phyloP scores from a whole-genome alignment of 768 basidiomycete genomes.

The Ramaria sp. region DNA sequence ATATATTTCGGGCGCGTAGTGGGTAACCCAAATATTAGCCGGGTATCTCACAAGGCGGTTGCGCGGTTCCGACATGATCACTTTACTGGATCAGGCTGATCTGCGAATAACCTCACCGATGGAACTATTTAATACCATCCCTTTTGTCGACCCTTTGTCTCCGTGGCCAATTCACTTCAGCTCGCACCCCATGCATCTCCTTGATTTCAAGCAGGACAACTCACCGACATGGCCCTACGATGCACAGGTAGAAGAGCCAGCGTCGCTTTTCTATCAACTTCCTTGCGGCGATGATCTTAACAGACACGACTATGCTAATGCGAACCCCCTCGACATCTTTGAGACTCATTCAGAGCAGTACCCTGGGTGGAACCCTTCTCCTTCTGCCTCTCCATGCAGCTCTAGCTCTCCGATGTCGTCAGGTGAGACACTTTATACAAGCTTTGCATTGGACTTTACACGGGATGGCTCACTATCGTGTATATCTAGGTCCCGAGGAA shows the following conservation, averaged over 20 bases:
- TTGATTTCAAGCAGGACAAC: too few species aligned
- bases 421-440: neutral
- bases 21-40: too few species aligned
- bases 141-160: too few species aligned
- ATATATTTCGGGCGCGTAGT: too few species aligned
- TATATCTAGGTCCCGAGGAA: too few species aligned
- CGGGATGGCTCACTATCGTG: too few species aligned
- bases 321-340: neutral
- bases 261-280: neutral
- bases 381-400: neutral
- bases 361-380: neutral
- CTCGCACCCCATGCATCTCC: too few species aligned
- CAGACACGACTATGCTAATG: neutral
- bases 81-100: neutral
- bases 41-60: too few species aligned
- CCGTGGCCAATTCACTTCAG: too few species aligned
- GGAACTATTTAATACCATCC: too few species aligned
- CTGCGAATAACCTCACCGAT: neutral
- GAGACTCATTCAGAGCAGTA: neutral
- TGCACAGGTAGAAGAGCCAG: neutral
- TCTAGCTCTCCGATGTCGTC: neutral
- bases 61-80: neutral
- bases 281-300: neutral
- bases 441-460: too few species aligned
- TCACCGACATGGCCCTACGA: neutral